Evolutionary conservation across 2,329 filamentous ascomycete genomes (phyloP), one percentile per base, ranked within the genome.

Genomic region (Xylaria arbuscula): DNA sequence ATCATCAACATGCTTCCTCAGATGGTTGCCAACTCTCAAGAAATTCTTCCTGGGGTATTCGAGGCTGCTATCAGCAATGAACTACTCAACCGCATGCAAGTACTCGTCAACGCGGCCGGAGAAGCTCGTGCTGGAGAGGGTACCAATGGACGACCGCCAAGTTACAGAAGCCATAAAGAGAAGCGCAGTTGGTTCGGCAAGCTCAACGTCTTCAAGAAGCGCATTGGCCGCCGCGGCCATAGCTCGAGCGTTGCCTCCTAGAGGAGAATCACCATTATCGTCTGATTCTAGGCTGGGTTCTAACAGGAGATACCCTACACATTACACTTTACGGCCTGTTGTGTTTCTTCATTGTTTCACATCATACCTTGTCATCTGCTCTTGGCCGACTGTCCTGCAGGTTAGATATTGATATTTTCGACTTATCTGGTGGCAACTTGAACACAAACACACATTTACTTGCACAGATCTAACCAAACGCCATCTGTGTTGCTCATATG

Each of bases 1-100:
- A 42, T 78, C 0, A 4, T 76, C 55, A 72, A 70, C 56, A 72
- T 77, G 69, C 40, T 78, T 22, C 77, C 77, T 6, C 68, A 66
- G 0, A 72, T 78, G 72, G 61, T 75, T 38, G 13, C 70, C 0
- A 62, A 72, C n/a, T 6, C 66, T 19, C 40, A 69, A n/a, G 66
- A 76, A 1, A 57, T 60, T 24, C 19, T 77, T 3, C 70, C 69
- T 0, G 62, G 51, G 0, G 57, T 68, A 8, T 45, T 73, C 11
- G 38, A 51, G 8, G 19, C 2, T 1, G 70, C 71, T 7, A 63
- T 78, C 53, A 64, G 42, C 13, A 66, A 72, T 2, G 57, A 69
- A 1, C 56, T 78, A 9, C 48, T 72, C 48, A 51, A 57, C 3
- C 70, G 69, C 4, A 48, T 76, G 6, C 54, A 71, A 22, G n/a